A percentile compares a stretch with the other conserved stretches of the same genome.
Evolutionary conservation across 106 monocot genomes (phyloP).

Genomic region (Amphibolis antarctica): DNA sequence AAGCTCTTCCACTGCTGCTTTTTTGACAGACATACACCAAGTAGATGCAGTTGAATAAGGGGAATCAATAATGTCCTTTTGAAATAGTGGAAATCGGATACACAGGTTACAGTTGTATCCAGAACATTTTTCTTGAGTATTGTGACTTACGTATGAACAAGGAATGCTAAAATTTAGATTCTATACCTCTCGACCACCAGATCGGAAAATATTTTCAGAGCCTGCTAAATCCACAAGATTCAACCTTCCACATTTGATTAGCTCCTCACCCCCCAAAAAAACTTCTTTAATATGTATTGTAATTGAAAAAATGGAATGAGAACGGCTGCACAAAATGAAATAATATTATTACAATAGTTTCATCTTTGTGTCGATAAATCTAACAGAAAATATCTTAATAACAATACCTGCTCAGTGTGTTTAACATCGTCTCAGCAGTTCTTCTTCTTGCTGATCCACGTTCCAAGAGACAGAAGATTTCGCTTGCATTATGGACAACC

Average conservation of each 20-base stretch:
- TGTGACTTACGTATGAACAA: no score
- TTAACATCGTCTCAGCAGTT: conserved; percentile 46
- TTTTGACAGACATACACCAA: no score
- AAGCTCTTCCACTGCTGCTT: no score
- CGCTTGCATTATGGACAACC: conserved; percentile 52
- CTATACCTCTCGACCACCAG: conserved; percentile 64
- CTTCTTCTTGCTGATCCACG: conserved; percentile 45
- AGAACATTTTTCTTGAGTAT: no score
- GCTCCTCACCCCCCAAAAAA: conserved; percentile 37
- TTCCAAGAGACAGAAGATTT: conserved; percentile 53
- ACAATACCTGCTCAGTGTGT: conserved; percentile 65
- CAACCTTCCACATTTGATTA: conserved; percentile 59
- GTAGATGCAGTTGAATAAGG: no score
- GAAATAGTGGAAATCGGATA: no score
- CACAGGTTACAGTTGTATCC: no score
- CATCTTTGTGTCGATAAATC: no score
- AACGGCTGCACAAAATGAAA: conserved; percentile 42
- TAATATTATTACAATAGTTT: neutral
- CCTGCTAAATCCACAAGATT: conserved; percentile 82
- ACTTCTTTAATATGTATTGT: conserved; percentile 62
- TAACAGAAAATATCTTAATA: neutral
- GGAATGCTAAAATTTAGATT: neutral
- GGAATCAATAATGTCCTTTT: no score
- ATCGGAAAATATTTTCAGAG: conserved; percentile 69
- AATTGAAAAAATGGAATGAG: conserved; percentile 68